phyloP scores from a whole-genome alignment of 1,284 basidiomycete genomes.

The Sparassis latifolia region DNA sequence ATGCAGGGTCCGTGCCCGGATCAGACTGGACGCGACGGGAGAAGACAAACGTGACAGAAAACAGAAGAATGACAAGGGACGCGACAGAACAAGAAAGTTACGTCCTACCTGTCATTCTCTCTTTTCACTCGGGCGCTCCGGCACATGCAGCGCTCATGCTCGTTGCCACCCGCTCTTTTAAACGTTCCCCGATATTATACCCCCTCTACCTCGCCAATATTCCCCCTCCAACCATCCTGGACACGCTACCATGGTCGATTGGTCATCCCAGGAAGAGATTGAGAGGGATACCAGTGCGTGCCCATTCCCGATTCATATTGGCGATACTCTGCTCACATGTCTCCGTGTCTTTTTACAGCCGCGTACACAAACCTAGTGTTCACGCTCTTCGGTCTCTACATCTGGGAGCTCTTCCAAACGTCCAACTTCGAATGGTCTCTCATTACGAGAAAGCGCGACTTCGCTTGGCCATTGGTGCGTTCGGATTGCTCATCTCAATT shows the following conservation, averaged over 20 bases:
- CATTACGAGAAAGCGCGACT: slow-evolving; percentile 44
- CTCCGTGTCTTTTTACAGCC: slow-evolving; percentile 25
- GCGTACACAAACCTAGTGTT: slow-evolving; percentile 54
- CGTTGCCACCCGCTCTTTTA: no score
- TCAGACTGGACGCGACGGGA: no score
- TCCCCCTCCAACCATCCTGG: no score
- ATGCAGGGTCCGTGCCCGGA: no score
- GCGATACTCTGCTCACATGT: slow-evolving; percentile 4
- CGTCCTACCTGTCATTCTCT: no score
- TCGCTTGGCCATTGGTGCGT: slow-evolving; percentile 60
- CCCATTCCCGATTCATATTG: neutral
- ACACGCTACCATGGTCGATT: slow-evolving; percentile 42
- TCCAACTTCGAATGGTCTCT: slow-evolving; percentile 62
- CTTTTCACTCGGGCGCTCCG: no score
- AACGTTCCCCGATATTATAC: no score
- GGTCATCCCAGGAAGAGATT: slow-evolving; percentile 45
- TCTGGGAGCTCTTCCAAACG: slow-evolving; percentile 63
- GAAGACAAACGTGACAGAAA: no score
- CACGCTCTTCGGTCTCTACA: slow-evolving; percentile 52
- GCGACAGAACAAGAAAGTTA: no score
- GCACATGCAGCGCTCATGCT: no score
- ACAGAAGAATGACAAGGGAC: no score
- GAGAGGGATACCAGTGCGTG: slow-evolving; percentile 40
- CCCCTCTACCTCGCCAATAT: no score
- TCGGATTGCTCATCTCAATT: neutral